A percentile compares a stretch with the other conserved stretches of the same genome.
Evolutionary conservation across 495 filamentous ascomycete genomes (phyloP).

Genomic region (Parmelia sp.): DNA sequence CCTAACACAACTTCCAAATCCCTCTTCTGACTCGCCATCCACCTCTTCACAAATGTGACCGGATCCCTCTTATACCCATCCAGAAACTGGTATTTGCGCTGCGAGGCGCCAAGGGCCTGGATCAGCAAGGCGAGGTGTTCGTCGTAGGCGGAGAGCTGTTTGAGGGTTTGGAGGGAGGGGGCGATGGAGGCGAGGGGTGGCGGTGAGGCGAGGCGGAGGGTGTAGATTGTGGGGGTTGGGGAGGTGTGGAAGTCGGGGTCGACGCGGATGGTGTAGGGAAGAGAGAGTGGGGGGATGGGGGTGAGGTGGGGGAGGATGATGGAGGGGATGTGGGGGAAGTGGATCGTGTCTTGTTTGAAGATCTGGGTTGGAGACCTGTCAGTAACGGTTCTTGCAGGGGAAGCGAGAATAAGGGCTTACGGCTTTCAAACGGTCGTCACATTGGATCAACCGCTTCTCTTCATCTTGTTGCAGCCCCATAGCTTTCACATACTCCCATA

Average conservation of each 20-base stretch:
- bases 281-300: constrained; percentile 72
- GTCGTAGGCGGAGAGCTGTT: constrained; percentile 65
- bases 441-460: constrained; percentile 83
- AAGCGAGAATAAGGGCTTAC: constrained; percentile 41
- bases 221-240: constrained; percentile 71
- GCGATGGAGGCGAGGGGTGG: constrained; percentile 64
- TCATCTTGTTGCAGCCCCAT: constrained; percentile 87
- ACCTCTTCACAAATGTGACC: constrained; percentile 69
- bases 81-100: constrained; percentile 82
- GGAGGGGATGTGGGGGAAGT: constrained; percentile 84
- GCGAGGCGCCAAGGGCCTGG: constrained; percentile 68
- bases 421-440: constrained; percentile 70
- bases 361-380: constrained; percentile 46
- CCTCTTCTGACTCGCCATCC: constrained; percentile 80
- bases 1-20: constrained; percentile 88
- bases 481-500: constrained; percentile 91
- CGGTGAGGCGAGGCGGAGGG: constrained; percentile 69
- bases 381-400: constrained; percentile 18
- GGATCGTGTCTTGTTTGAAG: constrained; percentile 69
- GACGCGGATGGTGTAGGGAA: constrained; percentile 89
- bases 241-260: constrained; percentile 72
- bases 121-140: constrained; percentile 76
- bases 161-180: constrained; percentile 55
- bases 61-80: constrained; percentile 71
- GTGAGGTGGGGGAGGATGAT: constrained; percentile 66